A percentile compares a stretch with the other conserved stretches of the same genome.
Evolutionary conservation across 352 stramenopile species (phyloP).

Genomic region (Pythium pyrilobum): DNA sequence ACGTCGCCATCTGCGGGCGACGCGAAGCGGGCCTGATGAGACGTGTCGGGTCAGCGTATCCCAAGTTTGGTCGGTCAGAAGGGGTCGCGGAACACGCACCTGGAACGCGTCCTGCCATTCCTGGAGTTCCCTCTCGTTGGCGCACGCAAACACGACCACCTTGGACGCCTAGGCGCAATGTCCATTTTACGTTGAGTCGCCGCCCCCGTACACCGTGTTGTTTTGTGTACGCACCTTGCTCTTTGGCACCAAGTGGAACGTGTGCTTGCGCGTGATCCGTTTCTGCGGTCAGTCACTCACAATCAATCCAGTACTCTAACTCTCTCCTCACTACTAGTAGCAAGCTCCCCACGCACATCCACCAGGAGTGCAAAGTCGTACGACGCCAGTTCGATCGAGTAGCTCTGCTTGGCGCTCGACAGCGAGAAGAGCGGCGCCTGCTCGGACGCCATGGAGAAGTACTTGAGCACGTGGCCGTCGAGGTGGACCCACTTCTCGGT

Average conservation of each 20-base stretch:
- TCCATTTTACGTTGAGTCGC: not conserved
- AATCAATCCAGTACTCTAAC: not conserved
- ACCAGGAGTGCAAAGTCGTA: constrained; percentile 41
- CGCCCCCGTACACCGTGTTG: constrained; percentile 30
- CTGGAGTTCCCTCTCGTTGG: constrained; percentile 41
- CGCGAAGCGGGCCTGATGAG: not conserved
- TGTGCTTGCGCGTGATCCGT: constrained; percentile 55
- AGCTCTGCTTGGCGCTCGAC: constrained; percentile 41
- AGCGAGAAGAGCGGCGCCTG: constrained; percentile 55
- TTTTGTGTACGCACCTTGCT: constrained; percentile 36
- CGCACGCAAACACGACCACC: constrained; percentile 53
- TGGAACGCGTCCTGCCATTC: constrained; percentile 62
- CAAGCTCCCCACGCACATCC: constrained; percentile 45
- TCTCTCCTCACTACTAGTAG: no score
- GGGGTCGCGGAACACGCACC: not conserved
- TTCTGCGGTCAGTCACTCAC: constrained; percentile 23
- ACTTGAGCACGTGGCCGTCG: constrained; percentile 64
- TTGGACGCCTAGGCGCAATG: constrained; percentile 31
- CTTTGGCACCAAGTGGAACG: constrained; percentile 49
- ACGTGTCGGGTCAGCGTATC: no score
- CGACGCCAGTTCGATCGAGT: constrained; percentile 35
- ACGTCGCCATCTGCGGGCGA: not conserved
- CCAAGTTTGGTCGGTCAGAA: no score
- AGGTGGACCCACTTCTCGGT: constrained; percentile 79
- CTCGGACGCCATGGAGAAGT: constrained; percentile 64